Evolutionary conservation across 306 rosid genomes (phyloP), one percentile per base, ranked within the genome.

Genomic region (Lablab purpureus): DNA sequence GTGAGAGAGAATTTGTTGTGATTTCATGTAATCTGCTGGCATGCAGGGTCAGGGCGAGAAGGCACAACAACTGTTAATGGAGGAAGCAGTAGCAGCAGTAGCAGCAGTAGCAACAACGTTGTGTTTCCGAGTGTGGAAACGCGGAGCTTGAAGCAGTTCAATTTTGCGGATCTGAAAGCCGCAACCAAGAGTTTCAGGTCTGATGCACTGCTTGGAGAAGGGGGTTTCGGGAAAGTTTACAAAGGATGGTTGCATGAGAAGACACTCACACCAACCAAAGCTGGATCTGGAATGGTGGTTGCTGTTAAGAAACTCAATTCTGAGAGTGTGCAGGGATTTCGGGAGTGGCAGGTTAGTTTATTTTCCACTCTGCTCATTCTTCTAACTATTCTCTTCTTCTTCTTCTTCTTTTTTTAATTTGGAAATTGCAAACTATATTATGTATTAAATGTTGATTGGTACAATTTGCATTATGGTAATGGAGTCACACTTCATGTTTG

Each of bases 221-320:
- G 98, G 34, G 99, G 98, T 3, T 95, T 95, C 80, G 99, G 98
- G 9, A 88, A 74, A 82, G 99, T 95, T 41, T 91, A 86, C 86
- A 95, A 87, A 77, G 97, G 97, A 51, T 92, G 97, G 97, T 79
- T 94, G 32, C 90, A 94, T 80, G 89, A 81, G 72, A 85, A 54
- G 65, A 88, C 94, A 7, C 89, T 95, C 0, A 52, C 87, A 9
- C 98, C 97, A 7, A 74, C 89, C 3, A 92, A 88, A 81, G 18
- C 80, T 19, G 92, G 87, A 1, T 67, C 80, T 70, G 99, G 92
- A 54, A 82, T 87, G 82, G 28, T 85, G 21, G 94, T 95, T 12
- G 99, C 98, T 4, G 78, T 94, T 13, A 91, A 94, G 87, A 91
- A 89, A 85, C 70, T 92, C 80, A 92, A 90, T 71, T 22, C 85